Conservation (phyloP, 2,329 filamentous ascomycete genomes). For the Talaromyces sp. region DNA sequence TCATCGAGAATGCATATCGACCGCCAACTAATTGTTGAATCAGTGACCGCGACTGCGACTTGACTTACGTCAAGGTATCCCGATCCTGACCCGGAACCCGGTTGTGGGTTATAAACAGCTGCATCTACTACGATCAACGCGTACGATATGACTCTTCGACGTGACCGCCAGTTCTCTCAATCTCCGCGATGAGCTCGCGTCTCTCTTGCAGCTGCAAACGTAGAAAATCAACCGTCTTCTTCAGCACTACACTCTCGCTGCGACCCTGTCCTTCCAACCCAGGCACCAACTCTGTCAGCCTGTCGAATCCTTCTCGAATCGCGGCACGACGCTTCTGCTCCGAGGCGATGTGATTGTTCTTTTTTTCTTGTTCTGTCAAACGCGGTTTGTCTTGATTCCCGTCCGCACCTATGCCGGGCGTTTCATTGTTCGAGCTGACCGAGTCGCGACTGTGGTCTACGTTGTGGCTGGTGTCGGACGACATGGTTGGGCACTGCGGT, state of each 20-base stretch:
- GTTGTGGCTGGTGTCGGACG: slow-evolving; percentile 14
- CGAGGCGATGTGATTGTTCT: slow-evolving; percentile 69
- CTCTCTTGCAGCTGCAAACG: slow-evolving; percentile 58
- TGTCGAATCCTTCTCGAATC: slow-evolving; percentile 80
- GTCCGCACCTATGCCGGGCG: slow-evolving; percentile 13
- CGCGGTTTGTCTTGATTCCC: slow-evolving; percentile 56
- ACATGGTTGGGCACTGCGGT: slow-evolving; percentile 7
- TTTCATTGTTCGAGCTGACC: slow-evolving; percentile 21
- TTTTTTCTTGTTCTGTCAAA: slow-evolving; percentile 67
- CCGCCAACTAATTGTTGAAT: no score
- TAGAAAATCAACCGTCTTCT: slow-evolving; percentile 65
- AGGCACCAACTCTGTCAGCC: slow-evolving; percentile 74
- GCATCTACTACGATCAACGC: slow-evolving; percentile 18
- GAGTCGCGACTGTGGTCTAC: slow-evolving; percentile 15
- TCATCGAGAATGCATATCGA: background rate
- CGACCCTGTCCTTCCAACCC: slow-evolving; percentile 78
- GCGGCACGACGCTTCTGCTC: slow-evolving; percentile 64
- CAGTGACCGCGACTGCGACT: background rate
- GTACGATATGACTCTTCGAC: slow-evolving; percentile 45
- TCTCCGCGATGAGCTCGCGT: slow-evolving; percentile 54
- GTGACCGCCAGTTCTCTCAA: slow-evolving; percentile 58
- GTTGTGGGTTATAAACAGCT: background rate
- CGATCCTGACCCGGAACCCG: background rate
- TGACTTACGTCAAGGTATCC: background rate
- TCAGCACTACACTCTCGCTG: slow-evolving; percentile 80